These are phyloP conservation scores for Tympanopsis confertula DNA, from an alignment of 2,329 filamentous ascomycete genomes.

Conservation along the genomic window DNA sequence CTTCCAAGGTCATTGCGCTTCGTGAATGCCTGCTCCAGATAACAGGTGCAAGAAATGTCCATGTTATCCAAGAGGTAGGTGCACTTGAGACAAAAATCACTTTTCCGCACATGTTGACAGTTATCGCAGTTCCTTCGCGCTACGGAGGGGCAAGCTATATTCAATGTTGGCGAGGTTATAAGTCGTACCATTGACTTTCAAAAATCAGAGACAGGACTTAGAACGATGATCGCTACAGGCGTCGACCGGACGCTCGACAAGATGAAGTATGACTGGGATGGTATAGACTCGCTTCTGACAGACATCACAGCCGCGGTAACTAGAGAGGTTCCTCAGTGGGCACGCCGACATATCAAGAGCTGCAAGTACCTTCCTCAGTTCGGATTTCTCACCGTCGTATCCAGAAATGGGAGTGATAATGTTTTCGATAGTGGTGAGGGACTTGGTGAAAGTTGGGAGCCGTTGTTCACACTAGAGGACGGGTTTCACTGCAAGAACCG, in stretches of 20 bases:
- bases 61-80: slow-evolving; percentile 43
- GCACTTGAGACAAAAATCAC: slow-evolving; percentile 4
- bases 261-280: slow-evolving; percentile 67
- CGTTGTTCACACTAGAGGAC: slow-evolving; percentile 61
- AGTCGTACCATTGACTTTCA: slow-evolving; percentile 71
- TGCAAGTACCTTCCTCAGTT: slow-evolving; percentile 87
- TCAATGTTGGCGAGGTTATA: slow-evolving; percentile 59
- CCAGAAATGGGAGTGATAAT: slow-evolving; percentile 44
- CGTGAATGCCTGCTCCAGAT: slow-evolving; percentile 50
- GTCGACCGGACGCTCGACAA: slow-evolving; percentile 66
- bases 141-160: slow-evolving; percentile 46
- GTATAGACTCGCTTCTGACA: slow-evolving; percentile 63
- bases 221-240: slow-evolving; percentile 62
- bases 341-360: slow-evolving; percentile 43
- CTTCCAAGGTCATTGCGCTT: slow-evolving; percentile 59
- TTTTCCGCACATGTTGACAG: background rate
- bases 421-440: slow-evolving; percentile 53
- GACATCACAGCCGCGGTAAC: slow-evolving; percentile 55
- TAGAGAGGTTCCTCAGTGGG: slow-evolving; percentile 47
- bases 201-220: slow-evolving; percentile 56
- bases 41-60: slow-evolving; percentile 34
- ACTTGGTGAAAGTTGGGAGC: slow-evolving; percentile 57
- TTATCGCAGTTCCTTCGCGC: slow-evolving; percentile 38
- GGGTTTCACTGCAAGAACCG: slow-evolving; percentile 77
- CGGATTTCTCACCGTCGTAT: slow-evolving; percentile 74